Evolutionary conservation across 345 rosid species (phyloP).

Genomic region (Nasturtium officinale): DNA sequence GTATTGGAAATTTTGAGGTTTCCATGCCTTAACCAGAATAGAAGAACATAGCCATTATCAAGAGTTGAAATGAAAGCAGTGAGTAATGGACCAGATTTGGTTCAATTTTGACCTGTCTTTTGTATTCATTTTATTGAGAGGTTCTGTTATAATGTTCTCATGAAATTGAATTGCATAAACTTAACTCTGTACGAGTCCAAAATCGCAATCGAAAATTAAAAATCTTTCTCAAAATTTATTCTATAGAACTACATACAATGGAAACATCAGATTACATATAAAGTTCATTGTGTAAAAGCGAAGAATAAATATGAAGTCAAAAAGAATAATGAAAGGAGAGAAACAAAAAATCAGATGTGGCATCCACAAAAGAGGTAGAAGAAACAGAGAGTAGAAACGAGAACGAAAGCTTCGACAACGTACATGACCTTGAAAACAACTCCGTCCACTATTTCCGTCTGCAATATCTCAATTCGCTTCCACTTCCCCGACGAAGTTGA

Average conservation of each 20-base stretch:
- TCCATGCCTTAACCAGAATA: not conserved
- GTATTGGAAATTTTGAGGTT: conserved; percentile 18
- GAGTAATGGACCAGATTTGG: not conserved
- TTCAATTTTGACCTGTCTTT: not conserved
- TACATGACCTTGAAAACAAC: conserved; percentile 48
- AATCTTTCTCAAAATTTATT: not conserved
- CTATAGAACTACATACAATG: not conserved
- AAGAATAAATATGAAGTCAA: not conserved
- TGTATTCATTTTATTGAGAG: not conserved
- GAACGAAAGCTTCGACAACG: conserved; percentile 53
- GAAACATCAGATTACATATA: conserved; percentile 11
- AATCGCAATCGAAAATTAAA: not conserved
- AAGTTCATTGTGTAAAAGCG: not conserved
- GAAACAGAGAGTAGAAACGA: conserved; percentile 73
- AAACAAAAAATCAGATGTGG: conserved; percentile 49
- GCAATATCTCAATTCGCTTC: conserved; percentile 42
- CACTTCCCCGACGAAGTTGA: conserved; percentile 37
- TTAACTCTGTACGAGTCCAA: not conserved
- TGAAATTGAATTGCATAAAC: not conserved
- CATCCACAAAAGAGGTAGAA: conserved; percentile 78
- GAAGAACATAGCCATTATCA: conserved; percentile 11
- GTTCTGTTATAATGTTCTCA: not conserved
- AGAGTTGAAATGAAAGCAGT: not conserved
- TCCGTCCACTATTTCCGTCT: conserved; percentile 47
- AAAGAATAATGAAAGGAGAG: conserved; percentile 21